phyloP scores from a whole-genome alignment of 345 rosid species.

The Murraya paniculata region DNA sequence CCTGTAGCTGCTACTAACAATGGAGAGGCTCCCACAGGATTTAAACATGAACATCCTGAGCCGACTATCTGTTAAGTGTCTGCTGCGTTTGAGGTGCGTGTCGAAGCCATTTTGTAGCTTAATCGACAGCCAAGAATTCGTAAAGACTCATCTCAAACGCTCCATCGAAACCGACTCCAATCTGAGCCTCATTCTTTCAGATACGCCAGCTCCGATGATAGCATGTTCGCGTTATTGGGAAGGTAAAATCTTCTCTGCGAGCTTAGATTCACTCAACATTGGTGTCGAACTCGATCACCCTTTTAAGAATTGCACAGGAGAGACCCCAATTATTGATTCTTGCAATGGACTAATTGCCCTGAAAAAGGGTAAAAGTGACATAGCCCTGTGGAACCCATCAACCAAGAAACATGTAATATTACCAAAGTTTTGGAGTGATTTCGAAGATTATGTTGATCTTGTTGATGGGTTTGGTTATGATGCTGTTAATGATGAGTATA shows the following conservation, averaged over 20 bases:
- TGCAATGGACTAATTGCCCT: background rate
- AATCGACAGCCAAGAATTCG: no score
- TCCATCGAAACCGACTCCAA: background rate
- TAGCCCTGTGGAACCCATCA: background rate
- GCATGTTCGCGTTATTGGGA: no score
- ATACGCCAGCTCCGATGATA: background rate
- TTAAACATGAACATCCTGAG: no score
- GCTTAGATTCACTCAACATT: background rate
- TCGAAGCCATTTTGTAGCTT: no score
- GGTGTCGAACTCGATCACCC: background rate
- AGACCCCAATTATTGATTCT: background rate
- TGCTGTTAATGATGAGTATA: background rate
- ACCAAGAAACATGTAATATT: background rate
- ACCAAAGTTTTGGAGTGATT: background rate
- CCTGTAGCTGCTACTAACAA: no score
- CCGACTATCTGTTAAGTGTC: no score
- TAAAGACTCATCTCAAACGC: no score
- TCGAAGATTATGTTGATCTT: background rate
- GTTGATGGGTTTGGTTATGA: background rate
- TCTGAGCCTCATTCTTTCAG: background rate
- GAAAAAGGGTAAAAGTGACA: background rate
- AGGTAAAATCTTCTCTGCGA: background rate
- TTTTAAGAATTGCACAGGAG: background rate
- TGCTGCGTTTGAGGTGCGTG: no score
- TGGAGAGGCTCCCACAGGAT: no score